Percentiles rank a stretch among this genome's conserved stretches.
Conservation (phyloP, 768 basidiomycete species). For the Lactarius tabidus region DNA sequence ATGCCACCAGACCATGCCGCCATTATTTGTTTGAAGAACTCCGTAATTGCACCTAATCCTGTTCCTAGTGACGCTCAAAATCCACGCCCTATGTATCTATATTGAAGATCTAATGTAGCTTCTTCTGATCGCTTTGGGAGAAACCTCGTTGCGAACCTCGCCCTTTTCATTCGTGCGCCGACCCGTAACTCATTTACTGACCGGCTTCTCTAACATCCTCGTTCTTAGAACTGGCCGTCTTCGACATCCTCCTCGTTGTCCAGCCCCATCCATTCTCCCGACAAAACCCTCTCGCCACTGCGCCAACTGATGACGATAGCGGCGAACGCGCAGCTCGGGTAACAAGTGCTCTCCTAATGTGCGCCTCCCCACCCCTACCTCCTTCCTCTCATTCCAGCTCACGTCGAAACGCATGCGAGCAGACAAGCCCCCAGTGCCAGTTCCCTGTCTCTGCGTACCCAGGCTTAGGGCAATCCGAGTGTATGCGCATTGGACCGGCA, state of each 20-base stretch:
- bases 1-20: no score
- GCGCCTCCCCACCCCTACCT: neutral
- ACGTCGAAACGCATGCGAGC: neutral
- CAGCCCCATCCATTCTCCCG: constrained; percentile 20
- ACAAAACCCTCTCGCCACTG: constrained; percentile 4
- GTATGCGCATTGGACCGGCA: no score
- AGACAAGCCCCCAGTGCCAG: constrained; percentile 26
- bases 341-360: constrained; percentile 23
- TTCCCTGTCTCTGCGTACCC: constrained; percentile 23
- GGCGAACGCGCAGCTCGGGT: constrained; percentile 13
- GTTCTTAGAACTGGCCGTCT: constrained; percentile 15
- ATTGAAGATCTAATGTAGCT: constrained; percentile 22
- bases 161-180: no score
- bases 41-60: constrained; percentile 20
- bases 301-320: neutral
- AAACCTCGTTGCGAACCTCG: no score
- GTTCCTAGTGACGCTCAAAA: no score
- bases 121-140: constrained; percentile 22
- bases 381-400: neutral
- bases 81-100: constrained; percentile 18
- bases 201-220: no score
- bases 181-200: no score
- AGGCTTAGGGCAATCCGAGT: no score
- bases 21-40: constrained; percentile 20
- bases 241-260: constrained; percentile 15